phyloP scores from a whole-genome alignment of 768 basidiomycete genomes.

The Gelatoporia subvermispora region DNA sequence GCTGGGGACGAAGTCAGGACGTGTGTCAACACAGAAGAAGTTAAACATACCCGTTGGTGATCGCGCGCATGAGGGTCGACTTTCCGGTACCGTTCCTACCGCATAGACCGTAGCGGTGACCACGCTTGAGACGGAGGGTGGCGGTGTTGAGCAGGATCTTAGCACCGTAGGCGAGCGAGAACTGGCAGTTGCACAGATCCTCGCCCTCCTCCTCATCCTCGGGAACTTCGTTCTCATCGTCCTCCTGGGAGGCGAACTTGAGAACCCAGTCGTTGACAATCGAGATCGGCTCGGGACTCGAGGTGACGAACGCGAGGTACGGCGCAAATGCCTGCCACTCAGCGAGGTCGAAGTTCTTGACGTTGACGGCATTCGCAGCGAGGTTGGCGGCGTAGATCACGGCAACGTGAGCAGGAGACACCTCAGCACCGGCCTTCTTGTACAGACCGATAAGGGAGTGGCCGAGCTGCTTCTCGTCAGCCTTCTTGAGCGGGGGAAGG shows the following conservation, averaged over 20 bases:
- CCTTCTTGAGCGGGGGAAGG: slow-evolving; percentile 78
- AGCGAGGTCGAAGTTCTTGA: slow-evolving; percentile 87
- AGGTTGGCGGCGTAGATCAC: slow-evolving; percentile 70
- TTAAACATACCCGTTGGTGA: slow-evolving; percentile 65
- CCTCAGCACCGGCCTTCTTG: slow-evolving; percentile 73
- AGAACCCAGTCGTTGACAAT: slow-evolving; percentile 85
- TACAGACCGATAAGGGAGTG: slow-evolving; percentile 69
- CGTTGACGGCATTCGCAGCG: slow-evolving; percentile 82
- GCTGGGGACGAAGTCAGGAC: slow-evolving; percentile 32
- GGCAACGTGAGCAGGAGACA: slow-evolving; percentile 52
- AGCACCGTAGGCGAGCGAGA: slow-evolving; percentile 98
- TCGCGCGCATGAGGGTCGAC: slow-evolving; percentile 90
- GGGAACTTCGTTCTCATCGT: slow-evolving; percentile 57
- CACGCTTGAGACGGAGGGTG: slow-evolving; percentile 94
- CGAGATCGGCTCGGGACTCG: slow-evolving; percentile 60
- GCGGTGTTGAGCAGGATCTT: slow-evolving; percentile 98
- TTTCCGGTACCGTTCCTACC: slow-evolving; percentile 99
- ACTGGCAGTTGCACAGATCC: slow-evolving; percentile 98
- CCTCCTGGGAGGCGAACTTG: slow-evolving; percentile 76
- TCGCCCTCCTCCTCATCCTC: slow-evolving; percentile 98
- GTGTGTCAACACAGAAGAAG: slow-evolving; percentile 18
- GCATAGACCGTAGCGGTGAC: slow-evolving; percentile 97
- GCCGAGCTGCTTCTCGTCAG: slow-evolving; percentile 63
- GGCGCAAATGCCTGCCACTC: slow-evolving; percentile 83
- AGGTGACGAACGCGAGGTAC: slow-evolving; percentile 63